These are phyloP conservation scores for Pichia manshurica DNA, from an alignment of 805 yeast species.

Conservation along the genomic window DNA sequence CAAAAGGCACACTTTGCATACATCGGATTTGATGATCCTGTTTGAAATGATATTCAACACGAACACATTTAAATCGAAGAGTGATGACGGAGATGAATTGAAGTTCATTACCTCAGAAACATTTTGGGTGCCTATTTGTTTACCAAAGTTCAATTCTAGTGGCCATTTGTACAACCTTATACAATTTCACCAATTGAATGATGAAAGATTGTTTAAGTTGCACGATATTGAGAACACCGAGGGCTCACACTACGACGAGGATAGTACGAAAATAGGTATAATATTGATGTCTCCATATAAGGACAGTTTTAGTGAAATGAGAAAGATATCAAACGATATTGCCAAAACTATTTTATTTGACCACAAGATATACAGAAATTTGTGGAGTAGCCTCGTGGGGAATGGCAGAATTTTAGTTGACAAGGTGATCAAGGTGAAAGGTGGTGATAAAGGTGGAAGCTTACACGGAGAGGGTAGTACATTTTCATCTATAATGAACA, in stretches of 20 bases:
- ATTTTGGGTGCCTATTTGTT: constrained; percentile 89
- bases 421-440: constrained; percentile 31
- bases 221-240: constrained; percentile 21
- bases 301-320: constrained; percentile 72
- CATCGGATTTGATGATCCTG: constrained; percentile 73
- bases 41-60: constrained; percentile 64
- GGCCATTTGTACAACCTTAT: constrained; percentile 86
- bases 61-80: constrained; percentile 36
- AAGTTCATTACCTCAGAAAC: constrained; percentile 47
- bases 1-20: constrained; percentile 66
- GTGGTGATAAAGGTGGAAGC: neutral
- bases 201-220: constrained; percentile 26
- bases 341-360: constrained; percentile 36
- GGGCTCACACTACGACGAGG: constrained; percentile 9
- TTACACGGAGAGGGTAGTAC: neutral
- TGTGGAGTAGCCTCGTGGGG: constrained; percentile 14
- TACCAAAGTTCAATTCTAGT: constrained; percentile 81
- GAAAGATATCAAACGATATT: constrained; percentile 51
- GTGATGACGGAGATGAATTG: constrained; percentile 12
- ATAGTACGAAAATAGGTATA: constrained; percentile 33
- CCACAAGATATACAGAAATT: constrained; percentile 20
- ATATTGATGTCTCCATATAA: constrained; percentile 62
- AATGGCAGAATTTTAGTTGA: constrained; percentile 8
- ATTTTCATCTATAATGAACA: constrained; percentile 9
- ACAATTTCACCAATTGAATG: constrained; percentile 44